Percentiles rank a stretch among this genome's conserved stretches.
Conservation (phyloP, 805 yeast species). For the Clavispora asparagi region DNA sequence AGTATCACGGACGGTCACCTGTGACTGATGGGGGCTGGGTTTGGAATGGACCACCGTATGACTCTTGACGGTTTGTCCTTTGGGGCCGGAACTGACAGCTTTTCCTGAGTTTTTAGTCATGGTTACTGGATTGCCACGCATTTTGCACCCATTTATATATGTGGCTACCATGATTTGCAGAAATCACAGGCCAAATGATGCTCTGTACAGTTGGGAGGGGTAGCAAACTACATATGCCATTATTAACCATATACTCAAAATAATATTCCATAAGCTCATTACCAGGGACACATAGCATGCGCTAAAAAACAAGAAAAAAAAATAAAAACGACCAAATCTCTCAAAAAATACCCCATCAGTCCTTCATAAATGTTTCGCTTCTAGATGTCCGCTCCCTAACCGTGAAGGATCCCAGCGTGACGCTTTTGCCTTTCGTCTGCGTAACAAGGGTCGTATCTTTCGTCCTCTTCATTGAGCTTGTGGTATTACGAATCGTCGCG, state of each 20-base stretch:
- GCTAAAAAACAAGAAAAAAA: no score
- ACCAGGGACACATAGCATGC: no score
- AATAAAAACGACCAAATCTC: no score
- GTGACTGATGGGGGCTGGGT: background rate
- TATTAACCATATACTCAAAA: no score
- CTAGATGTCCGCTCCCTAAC: background rate
- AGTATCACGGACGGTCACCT: background rate
- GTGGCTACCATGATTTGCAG: no score
- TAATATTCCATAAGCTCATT: no score
- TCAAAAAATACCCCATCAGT: background rate
- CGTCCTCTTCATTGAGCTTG: background rate
- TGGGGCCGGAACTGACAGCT: background rate
- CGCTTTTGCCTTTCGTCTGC: background rate
- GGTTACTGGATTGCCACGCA: background rate
- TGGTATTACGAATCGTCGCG: background rate
- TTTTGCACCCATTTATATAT: no score
- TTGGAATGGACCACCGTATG: background rate
- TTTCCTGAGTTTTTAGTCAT: background rate
- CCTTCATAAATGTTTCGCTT: background rate
- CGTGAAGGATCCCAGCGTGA: background rate
- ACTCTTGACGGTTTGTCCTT: background rate
- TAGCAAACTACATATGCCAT: no score
- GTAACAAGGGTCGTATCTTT: background rate
- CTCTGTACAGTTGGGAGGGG: no score
- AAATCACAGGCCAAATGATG: no score